phyloP scores from a whole-genome alignment of 345 rosid species.

The Acer negundo region DNA sequence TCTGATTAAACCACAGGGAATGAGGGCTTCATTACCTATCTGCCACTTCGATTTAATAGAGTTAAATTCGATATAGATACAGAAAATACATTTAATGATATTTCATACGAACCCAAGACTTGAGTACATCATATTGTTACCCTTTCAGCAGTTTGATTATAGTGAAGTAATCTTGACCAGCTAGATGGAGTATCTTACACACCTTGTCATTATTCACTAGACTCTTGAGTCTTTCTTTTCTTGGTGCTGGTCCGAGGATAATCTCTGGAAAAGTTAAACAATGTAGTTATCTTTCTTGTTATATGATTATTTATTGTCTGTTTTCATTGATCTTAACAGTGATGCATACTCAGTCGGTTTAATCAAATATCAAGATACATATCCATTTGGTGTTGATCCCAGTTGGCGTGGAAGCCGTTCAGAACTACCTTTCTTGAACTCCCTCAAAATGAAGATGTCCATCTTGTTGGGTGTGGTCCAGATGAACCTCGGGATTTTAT shows the following conservation, averaged over 20 bases:
- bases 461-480: slow-evolving; percentile 88
- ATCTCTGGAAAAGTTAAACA: neutral
- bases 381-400: slow-evolving; percentile 98
- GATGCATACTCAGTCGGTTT: slow-evolving; percentile 78
- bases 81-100: neutral
- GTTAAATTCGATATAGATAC: slow-evolving; percentile 3
- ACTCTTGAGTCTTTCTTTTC: neutral
- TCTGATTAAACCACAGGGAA: neutral
- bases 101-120: neutral
- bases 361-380: slow-evolving; percentile 75
- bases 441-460: slow-evolving; percentile 99
- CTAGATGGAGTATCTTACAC: slow-evolving; percentile 4
- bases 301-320: neutral
- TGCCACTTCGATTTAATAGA: neutral
- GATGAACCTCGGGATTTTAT: slow-evolving; percentile 85
- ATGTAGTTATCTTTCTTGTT: slow-evolving; percentile 1
- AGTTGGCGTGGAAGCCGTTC: slow-evolving; percentile 99
- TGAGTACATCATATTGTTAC: neutral
- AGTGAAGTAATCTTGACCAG: neutral
- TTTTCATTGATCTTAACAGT: slow-evolving; percentile 45
- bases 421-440: slow-evolving; percentile 90
- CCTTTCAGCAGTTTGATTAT: neutral
- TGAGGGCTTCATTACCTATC: neutral
- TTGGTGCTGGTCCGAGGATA: slow-evolving; percentile 4
- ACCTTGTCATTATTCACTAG: neutral